Evolutionary conservation across 2,329 filamentous ascomycete species (phyloP).

Genomic region (Mycosphaerelloides madeirae): DNA sequence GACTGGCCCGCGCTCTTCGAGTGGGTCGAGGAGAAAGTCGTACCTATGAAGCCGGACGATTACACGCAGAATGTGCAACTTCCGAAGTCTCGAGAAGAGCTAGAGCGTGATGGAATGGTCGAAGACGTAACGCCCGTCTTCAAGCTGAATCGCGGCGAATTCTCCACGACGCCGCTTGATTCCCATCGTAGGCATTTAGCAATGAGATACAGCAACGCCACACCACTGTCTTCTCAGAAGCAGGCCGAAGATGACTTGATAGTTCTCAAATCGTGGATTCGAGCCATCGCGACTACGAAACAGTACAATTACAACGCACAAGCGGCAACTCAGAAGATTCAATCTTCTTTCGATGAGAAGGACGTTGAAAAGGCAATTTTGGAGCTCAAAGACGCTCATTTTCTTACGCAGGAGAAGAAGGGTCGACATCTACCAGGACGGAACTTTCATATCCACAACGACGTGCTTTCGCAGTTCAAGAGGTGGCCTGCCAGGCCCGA

Average conservation of each 20-base stretch:
- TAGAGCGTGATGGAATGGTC: conserved; percentile 14
- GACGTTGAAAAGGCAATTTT: conserved; percentile 49
- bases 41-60: conserved; percentile 32
- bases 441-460: conserved; percentile 59
- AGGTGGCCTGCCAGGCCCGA: conserved; percentile 45
- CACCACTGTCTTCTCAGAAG: conserved; percentile 10
- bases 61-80: conserved; percentile 33
- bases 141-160: conserved; percentile 16
- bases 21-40: conserved; percentile 56
- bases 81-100: conserved; percentile 9
- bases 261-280: conserved; percentile 42
- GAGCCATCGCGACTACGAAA: conserved; percentile 42
- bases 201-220: conserved; percentile 14
- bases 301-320: conserved; percentile 36
- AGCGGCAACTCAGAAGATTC: conserved; percentile 39
- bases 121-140: conserved; percentile 8
- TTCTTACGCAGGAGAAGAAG: conserved; percentile 59
- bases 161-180: conserved; percentile 19
- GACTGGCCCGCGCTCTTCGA: conserved; percentile 64
- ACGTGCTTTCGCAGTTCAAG: conserved; percentile 53
- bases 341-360: conserved; percentile 27
- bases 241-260: conserved; percentile 19
- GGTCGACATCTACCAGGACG: conserved; percentile 55
- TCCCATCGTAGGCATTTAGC: conserved; percentile 17
- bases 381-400: conserved; percentile 47